Base-by-base conservation (phyloP, 129 eudicot genomes). In the Smallanthus sonchifolius region DNA sequence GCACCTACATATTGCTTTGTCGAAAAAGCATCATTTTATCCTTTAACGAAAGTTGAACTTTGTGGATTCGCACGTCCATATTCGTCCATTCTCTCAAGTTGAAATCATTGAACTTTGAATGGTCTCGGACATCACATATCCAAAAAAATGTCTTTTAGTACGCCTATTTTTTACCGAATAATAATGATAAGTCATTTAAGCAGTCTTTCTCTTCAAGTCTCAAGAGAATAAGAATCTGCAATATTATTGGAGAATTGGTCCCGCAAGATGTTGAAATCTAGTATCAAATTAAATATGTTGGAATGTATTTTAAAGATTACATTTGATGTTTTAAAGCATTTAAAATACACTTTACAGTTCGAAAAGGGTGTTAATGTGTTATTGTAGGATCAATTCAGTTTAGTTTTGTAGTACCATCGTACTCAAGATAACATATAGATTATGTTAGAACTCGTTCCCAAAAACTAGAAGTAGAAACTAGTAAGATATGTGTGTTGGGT, bases 51-150 rank as follows among this genome's bases (percentile, higher is more conserved):
- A 60, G 76, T 70, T 60, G 57, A 52, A 16, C 55, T 59, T 60
- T 77, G 20, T 70, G 35, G 71, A 77, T 77, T 59, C 76, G 76
- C 67, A 65, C 11, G 88, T 87, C 86, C 87, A 86, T 79, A n/a
- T n/a, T n/a, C n/a, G n/a, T n/a, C n/a, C n/a, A n/a, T n/a, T 69
- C 70, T 65, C 37, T 9, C 88, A 75, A 87, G 75, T 79, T 79
- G 87, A 40, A 47, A 40, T 20, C 5, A 5, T 47, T 40, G 32
- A 71, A 78, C 78, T 49, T 73, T 75, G 48, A 34, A 74, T 84
- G 83, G 81, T 77, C 81, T 83, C 4, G 15, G 40, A 38, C 15
- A 76, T 76, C 17, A 14, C 67, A 54, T 76, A 76, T 67, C 47
- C 45, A 44, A 67, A 55, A 67, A 76, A 55, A 40, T 7, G 24